Conservation (phyloP, 176 grass and related monocot species). For the Eragrostis curvula region DNA sequence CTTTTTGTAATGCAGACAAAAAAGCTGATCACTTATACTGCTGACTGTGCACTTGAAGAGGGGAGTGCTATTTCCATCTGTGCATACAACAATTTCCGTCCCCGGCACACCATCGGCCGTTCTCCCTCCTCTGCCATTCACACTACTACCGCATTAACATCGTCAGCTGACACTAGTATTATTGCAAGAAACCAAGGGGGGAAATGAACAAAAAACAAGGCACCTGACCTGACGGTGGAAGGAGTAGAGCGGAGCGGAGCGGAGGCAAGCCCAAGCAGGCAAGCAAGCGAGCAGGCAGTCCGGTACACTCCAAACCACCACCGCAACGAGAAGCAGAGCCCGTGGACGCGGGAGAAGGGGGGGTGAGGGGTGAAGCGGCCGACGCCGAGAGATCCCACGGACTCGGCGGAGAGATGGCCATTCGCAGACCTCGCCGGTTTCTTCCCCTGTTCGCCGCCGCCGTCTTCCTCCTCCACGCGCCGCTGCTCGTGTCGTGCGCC, state of each 20-base stretch:
- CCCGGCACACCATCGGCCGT: not conserved
- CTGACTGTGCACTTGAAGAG: not conserved
- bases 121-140: not conserved
- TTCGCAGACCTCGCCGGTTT: constrained; percentile 38
- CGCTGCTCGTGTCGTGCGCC: constrained; percentile 33
- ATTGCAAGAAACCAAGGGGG: not conserved
- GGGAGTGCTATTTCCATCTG: not conserved
- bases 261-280: constrained; percentile 8
- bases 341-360: not conserved
- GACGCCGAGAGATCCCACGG: constrained; percentile 25
- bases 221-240: not conserved
- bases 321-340: not conserved
- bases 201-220: not conserved
- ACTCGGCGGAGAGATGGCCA: constrained; percentile 49
- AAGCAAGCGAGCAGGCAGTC: not conserved
- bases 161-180: not conserved
- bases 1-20: not conserved
- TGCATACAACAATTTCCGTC: not conserved
- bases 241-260: not conserved
- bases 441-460: not conserved
- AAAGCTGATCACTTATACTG: not conserved
- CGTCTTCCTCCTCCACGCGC: constrained; percentile 16
- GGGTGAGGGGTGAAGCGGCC: not conserved
- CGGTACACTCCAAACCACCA: not conserved
- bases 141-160: constrained; percentile 12